Evolutionary conservation across 1,284 basidiomycete species (phyloP).

Genomic region (Peniophora sp.): DNA sequence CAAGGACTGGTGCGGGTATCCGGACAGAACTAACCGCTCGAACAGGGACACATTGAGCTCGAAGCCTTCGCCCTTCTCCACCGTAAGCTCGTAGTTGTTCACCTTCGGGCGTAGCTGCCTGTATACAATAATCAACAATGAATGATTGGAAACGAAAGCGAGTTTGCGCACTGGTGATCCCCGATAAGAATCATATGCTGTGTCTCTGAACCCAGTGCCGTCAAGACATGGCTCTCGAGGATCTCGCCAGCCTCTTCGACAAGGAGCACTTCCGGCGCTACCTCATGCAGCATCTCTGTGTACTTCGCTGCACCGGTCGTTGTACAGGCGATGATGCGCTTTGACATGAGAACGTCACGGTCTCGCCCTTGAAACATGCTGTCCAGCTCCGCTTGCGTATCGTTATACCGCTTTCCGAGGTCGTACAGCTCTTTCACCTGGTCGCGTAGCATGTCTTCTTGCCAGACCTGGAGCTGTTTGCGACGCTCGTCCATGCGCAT

Average conservation of each 20-base stretch:
- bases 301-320: slow-evolving; percentile 63
- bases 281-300: slow-evolving; percentile 33
- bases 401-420: slow-evolving; percentile 34
- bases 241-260: slow-evolving; percentile 71
- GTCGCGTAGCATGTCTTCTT: slow-evolving; percentile 27
- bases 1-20: slow-evolving; percentile 54
- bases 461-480: slow-evolving; percentile 31
- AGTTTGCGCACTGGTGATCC: slow-evolving; percentile 62
- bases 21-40: slow-evolving; percentile 52
- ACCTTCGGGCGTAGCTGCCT: slow-evolving; percentile 67
- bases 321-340: slow-evolving; percentile 59
- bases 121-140: neutral
- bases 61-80: slow-evolving; percentile 58
- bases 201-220: slow-evolving; percentile 37
- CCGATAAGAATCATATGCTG: slow-evolving; percentile 57
- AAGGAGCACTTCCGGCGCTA: slow-evolving; percentile 41
- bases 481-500: slow-evolving; percentile 29
- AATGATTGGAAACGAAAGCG: neutral
- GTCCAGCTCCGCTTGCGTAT: slow-evolving; percentile 25
- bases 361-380: slow-evolving; percentile 29
- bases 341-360: slow-evolving; percentile 27
- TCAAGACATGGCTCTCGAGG: slow-evolving; percentile 56
- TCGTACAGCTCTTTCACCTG: slow-evolving; percentile 27
- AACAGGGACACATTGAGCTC: slow-evolving; percentile 60
- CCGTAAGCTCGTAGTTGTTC: slow-evolving; percentile 51